Conservation (phyloP, 2,329 filamentous ascomycete genomes). For the Chalaropsis thielavioides region DNA sequence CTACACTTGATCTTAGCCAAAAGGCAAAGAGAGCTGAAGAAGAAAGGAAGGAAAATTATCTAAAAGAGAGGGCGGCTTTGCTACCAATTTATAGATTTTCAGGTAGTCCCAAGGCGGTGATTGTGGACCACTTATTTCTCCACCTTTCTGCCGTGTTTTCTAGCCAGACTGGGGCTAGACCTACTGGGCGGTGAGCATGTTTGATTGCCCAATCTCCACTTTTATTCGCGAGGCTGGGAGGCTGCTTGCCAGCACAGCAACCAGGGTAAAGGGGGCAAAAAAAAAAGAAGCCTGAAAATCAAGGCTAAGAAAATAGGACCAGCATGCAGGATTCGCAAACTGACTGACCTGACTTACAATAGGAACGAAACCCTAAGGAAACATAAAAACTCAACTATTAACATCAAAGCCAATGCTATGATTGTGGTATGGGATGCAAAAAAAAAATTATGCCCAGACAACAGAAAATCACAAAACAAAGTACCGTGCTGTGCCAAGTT, state of each 20-base stretch:
- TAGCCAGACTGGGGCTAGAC: not conserved
- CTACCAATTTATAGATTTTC: conserved; percentile 49
- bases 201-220: not conserved
- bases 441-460: too few species aligned
- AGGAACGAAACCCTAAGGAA: too few species aligned
- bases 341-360: too few species aligned
- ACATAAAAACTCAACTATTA: too few species aligned
- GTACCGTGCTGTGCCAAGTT: too few species aligned
- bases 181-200: not conserved
- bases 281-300: too few species aligned
- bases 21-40: conserved; percentile 25
- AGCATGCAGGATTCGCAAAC: too few species aligned
- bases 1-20: conserved; percentile 87
- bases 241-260: not conserved
- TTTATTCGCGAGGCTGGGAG: not conserved
- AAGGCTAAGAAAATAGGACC: too few species aligned
- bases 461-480: too few species aligned
- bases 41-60: conserved; percentile 51
- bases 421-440: too few species aligned
- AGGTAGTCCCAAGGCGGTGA: not conserved
- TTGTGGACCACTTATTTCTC: not conserved
- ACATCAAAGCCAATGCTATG: too few species aligned
- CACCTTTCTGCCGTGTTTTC: not conserved
- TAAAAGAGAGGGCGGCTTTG: conserved; percentile 64
- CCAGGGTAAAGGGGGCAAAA: too few species aligned